A percentile compares a stretch with the other conserved stretches of the same genome.
phyloP scores from a whole-genome alignment of 768 basidiomycete species.

The Guyanaporus albipodus region DNA sequence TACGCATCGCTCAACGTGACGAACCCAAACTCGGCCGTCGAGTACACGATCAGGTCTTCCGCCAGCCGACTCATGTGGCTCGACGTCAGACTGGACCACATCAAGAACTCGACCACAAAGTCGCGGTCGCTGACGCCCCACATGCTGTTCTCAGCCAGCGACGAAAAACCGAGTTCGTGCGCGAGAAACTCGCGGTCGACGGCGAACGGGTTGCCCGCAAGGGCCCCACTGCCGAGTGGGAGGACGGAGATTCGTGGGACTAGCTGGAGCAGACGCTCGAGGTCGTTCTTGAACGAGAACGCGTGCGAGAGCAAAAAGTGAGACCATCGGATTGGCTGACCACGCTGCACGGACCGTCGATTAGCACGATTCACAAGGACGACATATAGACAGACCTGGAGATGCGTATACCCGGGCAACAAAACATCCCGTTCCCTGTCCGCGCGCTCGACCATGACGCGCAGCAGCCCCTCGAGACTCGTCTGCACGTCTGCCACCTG shows the following conservation, averaged over 20 bases:
- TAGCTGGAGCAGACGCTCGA: constrained; percentile 78
- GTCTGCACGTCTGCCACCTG: constrained; percentile 65
- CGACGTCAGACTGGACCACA: constrained; percentile 93
- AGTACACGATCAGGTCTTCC: constrained; percentile 96
- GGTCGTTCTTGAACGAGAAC: constrained; percentile 87
- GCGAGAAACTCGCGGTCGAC: constrained; percentile 93
- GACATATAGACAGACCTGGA: constrained; percentile 57
- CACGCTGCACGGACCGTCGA: constrained; percentile 55
- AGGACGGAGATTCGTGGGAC: constrained; percentile 89
- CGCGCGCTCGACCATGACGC: constrained; percentile 87
- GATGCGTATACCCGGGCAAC: constrained; percentile 95
- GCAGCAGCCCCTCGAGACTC: constrained; percentile 72
- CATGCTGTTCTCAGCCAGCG: constrained; percentile 92
- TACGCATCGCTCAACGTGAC: constrained; percentile 96
- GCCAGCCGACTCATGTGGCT: constrained; percentile 92
- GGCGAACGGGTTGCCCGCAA: constrained; percentile 94
- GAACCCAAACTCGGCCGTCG: constrained; percentile 96
- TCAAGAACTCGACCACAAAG: constrained; percentile 95
- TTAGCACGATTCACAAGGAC: not conserved
- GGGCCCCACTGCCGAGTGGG: constrained; percentile 89
- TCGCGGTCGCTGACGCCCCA: constrained; percentile 97
- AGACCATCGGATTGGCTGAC: constrained; percentile 98
- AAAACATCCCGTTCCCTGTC: constrained; percentile 89
- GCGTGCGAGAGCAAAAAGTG: constrained; percentile 95
- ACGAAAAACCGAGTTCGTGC: constrained; percentile 82